phyloP scores from a whole-genome alignment of 2,329 filamentous ascomycete species.

The Fusarium citri region DNA sequence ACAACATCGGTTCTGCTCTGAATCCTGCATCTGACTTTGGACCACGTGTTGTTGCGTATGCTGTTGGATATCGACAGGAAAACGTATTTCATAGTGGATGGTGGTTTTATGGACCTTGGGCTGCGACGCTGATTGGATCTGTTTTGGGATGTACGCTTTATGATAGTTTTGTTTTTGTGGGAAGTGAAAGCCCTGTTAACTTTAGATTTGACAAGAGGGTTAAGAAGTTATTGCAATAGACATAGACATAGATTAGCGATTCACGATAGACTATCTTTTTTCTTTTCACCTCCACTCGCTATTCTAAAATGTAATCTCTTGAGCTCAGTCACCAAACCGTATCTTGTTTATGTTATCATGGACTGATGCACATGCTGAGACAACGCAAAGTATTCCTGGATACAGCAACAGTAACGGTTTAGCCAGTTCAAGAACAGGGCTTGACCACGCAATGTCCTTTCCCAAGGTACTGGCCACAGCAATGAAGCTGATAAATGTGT shows the following conservation, averaged over 20 bases:
- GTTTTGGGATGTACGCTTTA: constrained; percentile 20
- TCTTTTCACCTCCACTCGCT: rapidly evolving
- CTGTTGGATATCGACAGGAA: constrained; percentile 46
- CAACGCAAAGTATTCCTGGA: background rate
- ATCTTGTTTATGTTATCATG: background rate
- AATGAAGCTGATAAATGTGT: rapidly evolving
- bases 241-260: background rate
- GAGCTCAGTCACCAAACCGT: rapidly evolving
- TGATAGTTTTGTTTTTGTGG: constrained; percentile 33
- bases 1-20: constrained; percentile 53
- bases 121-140: constrained; percentile 23
- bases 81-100: constrained; percentile 48
- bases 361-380: rapidly evolving
- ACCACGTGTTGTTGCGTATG: constrained; percentile 48
- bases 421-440: background rate
- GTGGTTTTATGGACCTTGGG: constrained; percentile 42
- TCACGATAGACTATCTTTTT: background rate
- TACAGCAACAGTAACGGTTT: background rate
- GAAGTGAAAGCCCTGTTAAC: constrained; percentile 29
- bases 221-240: background rate
- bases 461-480: background rate
- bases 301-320: rapidly evolving
- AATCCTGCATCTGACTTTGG: constrained; percentile 55
- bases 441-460: too few species aligned
- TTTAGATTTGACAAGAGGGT: constrained; percentile 3